Conservation (phyloP, 164 flowering plant genomes). For the Dillenia turbinata region DNA sequence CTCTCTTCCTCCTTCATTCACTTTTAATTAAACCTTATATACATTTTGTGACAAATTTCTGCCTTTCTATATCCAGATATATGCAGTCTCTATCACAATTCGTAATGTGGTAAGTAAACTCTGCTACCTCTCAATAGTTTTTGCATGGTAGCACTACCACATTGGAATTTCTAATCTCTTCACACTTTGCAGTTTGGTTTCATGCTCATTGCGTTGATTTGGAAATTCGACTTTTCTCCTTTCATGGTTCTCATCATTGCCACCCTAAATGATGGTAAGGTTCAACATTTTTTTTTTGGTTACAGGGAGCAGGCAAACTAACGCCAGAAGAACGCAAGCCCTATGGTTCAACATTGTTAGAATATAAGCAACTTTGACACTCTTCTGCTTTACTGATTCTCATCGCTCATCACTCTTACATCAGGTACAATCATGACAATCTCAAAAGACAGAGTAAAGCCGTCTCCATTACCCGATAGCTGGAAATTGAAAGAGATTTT, state of each 20-base stretch:
- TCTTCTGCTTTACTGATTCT: too few species aligned
- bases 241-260: conserved; percentile 56
- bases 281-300: neutral
- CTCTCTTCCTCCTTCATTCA: neutral
- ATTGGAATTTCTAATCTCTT: neutral
- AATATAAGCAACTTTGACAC: too few species aligned
- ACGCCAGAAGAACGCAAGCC: too few species aligned
- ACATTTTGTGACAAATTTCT: neutral
- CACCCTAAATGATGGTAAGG: conserved; percentile 46
- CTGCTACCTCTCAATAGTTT: too few species aligned
- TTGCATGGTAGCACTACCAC: too few species aligned
- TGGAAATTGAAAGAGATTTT: too few species aligned
- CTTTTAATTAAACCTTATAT: neutral
- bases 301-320: too few species aligned
- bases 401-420: too few species aligned
- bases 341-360: too few species aligned
- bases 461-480: too few species aligned
- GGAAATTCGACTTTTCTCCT: conserved; percentile 50
- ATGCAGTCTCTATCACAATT: conserved; percentile 51
- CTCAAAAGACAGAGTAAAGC: too few species aligned
- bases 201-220: conserved; percentile 49
- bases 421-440: too few species aligned
- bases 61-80: conserved; percentile 27
- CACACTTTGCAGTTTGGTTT: conserved; percentile 36
- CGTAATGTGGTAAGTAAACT: conserved; percentile 43